Evolutionary conservation across 768 basidiomycete species (phyloP).

Genomic region (Serendipita vermifera): DNA sequence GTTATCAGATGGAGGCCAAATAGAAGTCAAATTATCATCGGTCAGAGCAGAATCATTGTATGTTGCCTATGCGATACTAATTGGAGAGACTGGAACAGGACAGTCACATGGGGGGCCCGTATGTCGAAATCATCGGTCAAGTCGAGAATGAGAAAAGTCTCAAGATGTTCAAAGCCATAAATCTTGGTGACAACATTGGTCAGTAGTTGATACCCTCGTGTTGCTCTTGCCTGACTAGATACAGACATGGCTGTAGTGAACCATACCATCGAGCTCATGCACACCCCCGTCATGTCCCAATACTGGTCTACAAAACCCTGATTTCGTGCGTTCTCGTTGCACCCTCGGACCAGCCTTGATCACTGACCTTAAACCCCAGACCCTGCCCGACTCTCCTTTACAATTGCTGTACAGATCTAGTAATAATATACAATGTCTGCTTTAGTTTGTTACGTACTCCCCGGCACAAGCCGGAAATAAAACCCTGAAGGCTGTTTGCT

Average conservation of each 20-base stretch:
- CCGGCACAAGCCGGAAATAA: too few relatives aligned
- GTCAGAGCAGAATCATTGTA: not conserved
- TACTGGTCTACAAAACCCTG: not conserved
- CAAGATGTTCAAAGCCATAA: not conserved
- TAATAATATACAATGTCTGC: too few relatives aligned
- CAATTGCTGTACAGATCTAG: too few relatives aligned
- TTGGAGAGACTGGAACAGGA: not conserved
- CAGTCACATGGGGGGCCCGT: not conserved
- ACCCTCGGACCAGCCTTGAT: too few relatives aligned
- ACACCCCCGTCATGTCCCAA: not conserved
- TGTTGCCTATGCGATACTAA: not conserved
- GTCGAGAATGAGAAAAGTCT: not conserved
- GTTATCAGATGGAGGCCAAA: not conserved
- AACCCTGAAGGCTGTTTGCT: too few relatives aligned
- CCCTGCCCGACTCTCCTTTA: too few relatives aligned
- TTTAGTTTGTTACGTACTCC: too few relatives aligned
- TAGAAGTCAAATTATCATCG: not conserved
- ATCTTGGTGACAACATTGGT: slow-evolving; percentile 1
- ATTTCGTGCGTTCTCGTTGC: too few relatives aligned
- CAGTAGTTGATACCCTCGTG: not conserved
- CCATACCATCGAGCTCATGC: slow-evolving; percentile 8
- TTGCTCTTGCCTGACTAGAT: too few relatives aligned
- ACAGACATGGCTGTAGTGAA: not conserved
- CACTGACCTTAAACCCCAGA: too few relatives aligned
- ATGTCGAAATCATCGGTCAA: not conserved